Evolutionary conservation across 2,329 filamentous ascomycete species (phyloP), one percentile per base, ranked within the genome.

Genomic region (Cladophialophora bantiana): DNA sequence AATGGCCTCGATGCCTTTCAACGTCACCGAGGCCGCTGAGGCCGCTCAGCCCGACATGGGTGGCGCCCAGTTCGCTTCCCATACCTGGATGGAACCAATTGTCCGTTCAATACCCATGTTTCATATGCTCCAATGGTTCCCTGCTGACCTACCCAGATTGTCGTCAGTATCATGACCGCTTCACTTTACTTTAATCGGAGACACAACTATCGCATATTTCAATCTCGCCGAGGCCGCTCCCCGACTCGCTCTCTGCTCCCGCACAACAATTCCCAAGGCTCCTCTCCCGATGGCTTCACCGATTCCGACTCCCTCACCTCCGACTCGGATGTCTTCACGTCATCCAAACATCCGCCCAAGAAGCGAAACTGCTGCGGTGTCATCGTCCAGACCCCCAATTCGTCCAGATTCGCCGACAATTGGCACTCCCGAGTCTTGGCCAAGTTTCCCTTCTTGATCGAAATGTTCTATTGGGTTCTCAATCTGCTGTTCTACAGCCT

Each of bases 381-480:
- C 52, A 75, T 81, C 18, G 74, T 86, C 65, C 74, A 77, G 9
- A 88, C 83, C 5, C 87, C 86, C 10, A 88, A 88, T 72, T 85
- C 86, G 2, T 85, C 85, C 2, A 83, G 85, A n/a, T 90, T 89
- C 76, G 81, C 83, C 45, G 81, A 84, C 67, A 78, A 89, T 74
- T 75, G 85, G 57, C 88, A 90, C 75, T 89, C 85, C 68, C 82
- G 87, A 32, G 82, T 90, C 63, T 80, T 90, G 66, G 85, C 89
- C 75, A 88, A 88, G 73, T 90, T 88, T 70, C 89, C 89, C 4
- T 91, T 91, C 74, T 76, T 91, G 62, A 83, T 91, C 57, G 89
- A 91, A 76, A 90, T 91, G 87, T 90, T 90, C 76, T 91, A 91
- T 79, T 91, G 89, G 89, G 82, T 84, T 52, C 82, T 90, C 71